Conservation (phyloP, 306 rosid species). For the Canavalia gladiata region DNA sequence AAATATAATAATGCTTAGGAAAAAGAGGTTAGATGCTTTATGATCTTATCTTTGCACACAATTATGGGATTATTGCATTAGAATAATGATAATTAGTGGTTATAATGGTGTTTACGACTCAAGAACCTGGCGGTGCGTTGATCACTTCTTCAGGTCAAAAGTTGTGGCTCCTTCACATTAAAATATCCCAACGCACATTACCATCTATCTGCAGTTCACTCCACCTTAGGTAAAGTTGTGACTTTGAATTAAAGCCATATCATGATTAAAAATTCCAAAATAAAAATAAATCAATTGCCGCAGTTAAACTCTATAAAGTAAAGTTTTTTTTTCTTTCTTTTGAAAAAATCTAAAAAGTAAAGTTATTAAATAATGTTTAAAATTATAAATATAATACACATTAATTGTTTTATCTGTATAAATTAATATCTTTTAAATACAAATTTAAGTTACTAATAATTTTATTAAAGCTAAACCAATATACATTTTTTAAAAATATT, state of each 20-base stretch:
- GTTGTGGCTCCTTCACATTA: constrained; percentile 30
- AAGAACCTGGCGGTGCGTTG: not conserved
- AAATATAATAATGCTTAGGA: not conserved
- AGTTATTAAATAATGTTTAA: too few species aligned
- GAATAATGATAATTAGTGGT: constrained; percentile 22
- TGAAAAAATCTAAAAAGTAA: too few species aligned
- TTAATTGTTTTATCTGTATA: too few species aligned
- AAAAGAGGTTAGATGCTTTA: constrained; percentile 21
- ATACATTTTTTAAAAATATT: too few species aligned
- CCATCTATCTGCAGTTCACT: constrained; percentile 11
- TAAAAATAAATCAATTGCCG: too few species aligned
- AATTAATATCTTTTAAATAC: too few species aligned
- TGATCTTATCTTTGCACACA: constrained; percentile 12
- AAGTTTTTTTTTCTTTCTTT: too few species aligned
- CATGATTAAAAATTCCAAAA: not conserved
- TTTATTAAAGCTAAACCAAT: too few species aligned
- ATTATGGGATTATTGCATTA: not conserved
- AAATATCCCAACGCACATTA: not conserved
- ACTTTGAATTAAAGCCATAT: not conserved
- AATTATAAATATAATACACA: too few species aligned
- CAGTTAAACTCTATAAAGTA: too few species aligned
- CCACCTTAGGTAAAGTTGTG: not conserved
- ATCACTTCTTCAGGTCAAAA: constrained; percentile 39
- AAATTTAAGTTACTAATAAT: too few species aligned
- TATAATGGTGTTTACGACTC: constrained; percentile 27